These are phyloP conservation scores for Botrytis sinoallii DNA, from an alignment of 2,329 filamentous ascomycete genomes.

Conservation along the genomic window DNA sequence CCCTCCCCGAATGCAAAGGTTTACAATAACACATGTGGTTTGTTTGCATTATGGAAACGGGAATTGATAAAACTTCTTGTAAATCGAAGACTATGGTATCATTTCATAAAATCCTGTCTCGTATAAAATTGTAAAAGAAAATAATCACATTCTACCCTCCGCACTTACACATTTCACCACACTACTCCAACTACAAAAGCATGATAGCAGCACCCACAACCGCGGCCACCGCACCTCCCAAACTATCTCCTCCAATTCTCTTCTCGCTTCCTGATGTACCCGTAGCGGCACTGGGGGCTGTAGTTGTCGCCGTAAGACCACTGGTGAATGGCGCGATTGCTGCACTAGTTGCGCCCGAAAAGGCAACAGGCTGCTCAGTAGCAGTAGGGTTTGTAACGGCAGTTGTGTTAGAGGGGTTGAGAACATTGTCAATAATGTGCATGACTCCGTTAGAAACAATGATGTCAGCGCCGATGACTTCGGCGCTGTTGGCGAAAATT, in stretches of 20 bases:
- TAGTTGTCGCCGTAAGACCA: conserved; percentile 43
- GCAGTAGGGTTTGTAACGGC: conserved; percentile 41
- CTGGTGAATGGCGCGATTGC: conserved; percentile 41
- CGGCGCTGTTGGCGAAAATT: conserved; percentile 42
- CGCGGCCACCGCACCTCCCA: conserved; percentile 37
- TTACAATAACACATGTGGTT: background rate
- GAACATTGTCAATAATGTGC: conserved; percentile 43
- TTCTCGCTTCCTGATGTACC: background rate
- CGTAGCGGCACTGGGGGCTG: conserved; percentile 36
- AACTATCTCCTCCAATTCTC: background rate
- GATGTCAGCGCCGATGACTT: conserved; percentile 41
- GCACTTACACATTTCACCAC: background rate
- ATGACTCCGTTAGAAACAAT: conserved; percentile 40
- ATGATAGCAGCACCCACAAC: conserved; percentile 23
- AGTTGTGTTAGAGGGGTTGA: conserved; percentile 44
- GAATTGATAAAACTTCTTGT: background rate
- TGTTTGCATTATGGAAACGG: background rate
- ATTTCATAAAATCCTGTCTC: background rate
- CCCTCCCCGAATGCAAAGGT: background rate
- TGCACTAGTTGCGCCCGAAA: conserved; percentile 30
- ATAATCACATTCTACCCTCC: background rate
- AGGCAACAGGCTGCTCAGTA: conserved; percentile 40
- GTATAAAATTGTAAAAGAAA: background rate
- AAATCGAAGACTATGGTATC: background rate
- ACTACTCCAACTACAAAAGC: background rate